Evolutionary conservation across 2,329 filamentous ascomycete genomes (phyloP).

Genomic region (Colletotrichum tropicale): DNA sequence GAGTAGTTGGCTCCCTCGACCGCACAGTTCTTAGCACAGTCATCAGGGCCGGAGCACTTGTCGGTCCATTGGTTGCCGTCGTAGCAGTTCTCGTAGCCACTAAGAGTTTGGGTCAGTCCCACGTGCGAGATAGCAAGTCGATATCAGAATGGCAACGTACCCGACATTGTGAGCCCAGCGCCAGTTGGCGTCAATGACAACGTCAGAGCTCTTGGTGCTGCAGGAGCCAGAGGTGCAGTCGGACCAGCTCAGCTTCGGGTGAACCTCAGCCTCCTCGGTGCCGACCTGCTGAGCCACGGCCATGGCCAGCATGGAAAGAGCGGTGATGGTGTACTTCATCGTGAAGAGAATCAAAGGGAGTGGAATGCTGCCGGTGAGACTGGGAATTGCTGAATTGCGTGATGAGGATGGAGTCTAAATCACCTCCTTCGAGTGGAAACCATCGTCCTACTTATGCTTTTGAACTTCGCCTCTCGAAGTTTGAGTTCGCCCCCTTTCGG

Average conservation of each 20-base stretch:
- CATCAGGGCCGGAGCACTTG: constrained; percentile 35
- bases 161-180: constrained; percentile 48
- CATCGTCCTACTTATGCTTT: background rate
- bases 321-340: constrained; percentile 20
- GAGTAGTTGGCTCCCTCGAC: constrained; percentile 48
- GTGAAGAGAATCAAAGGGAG: background rate
- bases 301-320: constrained; percentile 23
- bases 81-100: constrained; percentile 28
- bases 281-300: constrained; percentile 27
- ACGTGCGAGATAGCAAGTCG: constrained; percentile 35
- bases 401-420: background rate
- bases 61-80: constrained; percentile 38
- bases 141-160: constrained; percentile 27
- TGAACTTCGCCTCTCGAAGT: too few species aligned
- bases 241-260: constrained; percentile 29
- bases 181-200: constrained; percentile 55
- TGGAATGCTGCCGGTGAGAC: background rate
- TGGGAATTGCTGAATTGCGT: background rate
- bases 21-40: constrained; percentile 43
- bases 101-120: background rate
- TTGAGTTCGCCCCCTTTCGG: background rate
- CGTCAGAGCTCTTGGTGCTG: constrained; percentile 41
- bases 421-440: background rate
- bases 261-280: constrained; percentile 26
- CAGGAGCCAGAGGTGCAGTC: constrained; percentile 33